Evolutionary conservation across 1,139 yeast species (phyloP), one percentile per base, ranked within the genome.

Genomic region (Schwanniomyces etchellsii): DNA sequence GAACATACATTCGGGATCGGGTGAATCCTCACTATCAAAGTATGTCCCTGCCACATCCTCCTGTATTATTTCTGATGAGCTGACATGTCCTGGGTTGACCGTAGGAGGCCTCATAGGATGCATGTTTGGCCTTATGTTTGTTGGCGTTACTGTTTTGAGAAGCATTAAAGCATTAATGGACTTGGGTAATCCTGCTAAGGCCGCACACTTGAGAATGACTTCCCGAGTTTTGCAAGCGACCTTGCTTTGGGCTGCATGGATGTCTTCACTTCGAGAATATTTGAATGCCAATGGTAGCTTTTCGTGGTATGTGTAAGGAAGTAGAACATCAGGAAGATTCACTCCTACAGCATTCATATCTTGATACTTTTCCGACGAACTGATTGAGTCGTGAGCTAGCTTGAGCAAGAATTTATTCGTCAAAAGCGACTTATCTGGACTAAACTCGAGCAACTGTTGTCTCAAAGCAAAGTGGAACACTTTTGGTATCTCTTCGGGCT

Each of bases 151-250:
- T 26, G 71, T 69, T 42, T 76, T 78, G 36, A 86, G 62, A 24
- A 69, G 63, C 55, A 75, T 80, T 47, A 88, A 58, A 2, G 94
- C 74, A 52, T 88, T 88, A 52, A 88, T 88, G 2, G 89, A 74
- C 43, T 80, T 81, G 1, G 96, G 96, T 15, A 88, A 64, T 0
- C 96, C 96, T 11, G 79, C 75, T 29, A 88, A 60, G 0, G 95
- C 94, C 2, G 82, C 70, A 5, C 85, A 68, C 50, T 88, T 88
- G 47, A 88, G 59, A 5, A 88, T 58, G 7, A 88, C 79, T 47
- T 88, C 96, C 35, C 95, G 62, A 35, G 82, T 62, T 45, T 81
- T 73, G 27, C 68, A 62, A 0, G 89, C 77, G 6, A 80, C 53
- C 22, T 43, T 39, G 14, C 44, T 40, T 39, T 67, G 74, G 20